Base-by-base conservation (phyloP, 2,329 filamentous ascomycete genomes). In the Didymella arachidicola region DNA sequence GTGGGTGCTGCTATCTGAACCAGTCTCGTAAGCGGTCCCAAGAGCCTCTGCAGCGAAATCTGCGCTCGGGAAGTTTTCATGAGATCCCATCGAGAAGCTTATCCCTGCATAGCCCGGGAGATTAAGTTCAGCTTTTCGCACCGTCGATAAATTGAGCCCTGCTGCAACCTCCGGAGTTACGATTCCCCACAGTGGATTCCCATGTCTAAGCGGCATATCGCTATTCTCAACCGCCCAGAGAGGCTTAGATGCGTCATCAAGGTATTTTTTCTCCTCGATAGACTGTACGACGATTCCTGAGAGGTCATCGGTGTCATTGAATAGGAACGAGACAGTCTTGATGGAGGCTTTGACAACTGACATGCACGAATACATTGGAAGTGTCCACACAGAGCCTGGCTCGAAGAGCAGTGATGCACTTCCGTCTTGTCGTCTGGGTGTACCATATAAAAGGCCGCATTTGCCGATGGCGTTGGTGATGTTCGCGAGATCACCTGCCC, bases 241-340 rank as follows among this genome's bases (percentile, higher is more conserved):
- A 5, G 39, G 39, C 29, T 36, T 43, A 1, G 19, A 52, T 1
- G 22, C 38, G 4, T 52, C 39, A 8, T 34, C 14, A 0, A 4
- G 3, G 14, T 52, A 43, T 14, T n/a, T 6, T 16, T 42, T 50
- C 1, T 30, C 27, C 3, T 50, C 18, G 14, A 50, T 32, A 2
- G 36, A 19, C 5, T 16, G 5, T 11, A 42, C 10, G 1, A n/a
- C 42, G 7, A 50, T n/a, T 10, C 36, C 69, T 10, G 68, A 34
- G 63, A 83, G 59, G 7, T 66, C 71, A 12, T 72, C 63, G 0
- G 79, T 80, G 2, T 77, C 77, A 59, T 83, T 83, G 54, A 57
- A 64, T 1, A 38, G 51, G 59, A 84, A 82, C 0, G 68, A 67
- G 7, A 81, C 79, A 0, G 77, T 79, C 61, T 83, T 83, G 55